These are phyloP conservation scores for Neurospora tetrasperma DNA, from an alignment of 495 filamentous ascomycete genomes.

Conservation along the genomic window DNA sequence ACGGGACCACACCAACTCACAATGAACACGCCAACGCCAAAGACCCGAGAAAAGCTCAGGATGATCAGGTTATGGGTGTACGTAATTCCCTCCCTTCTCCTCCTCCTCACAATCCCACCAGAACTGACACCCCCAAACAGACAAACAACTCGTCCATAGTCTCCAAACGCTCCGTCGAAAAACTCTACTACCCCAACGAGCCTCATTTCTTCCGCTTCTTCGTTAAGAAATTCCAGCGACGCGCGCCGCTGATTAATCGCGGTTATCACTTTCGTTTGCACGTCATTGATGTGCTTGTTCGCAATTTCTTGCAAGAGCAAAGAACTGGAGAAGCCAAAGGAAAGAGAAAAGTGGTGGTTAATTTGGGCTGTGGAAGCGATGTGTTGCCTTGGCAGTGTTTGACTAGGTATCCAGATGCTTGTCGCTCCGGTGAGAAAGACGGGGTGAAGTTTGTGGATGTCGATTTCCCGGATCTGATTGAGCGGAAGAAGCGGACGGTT, in stretches of 20 bases:
- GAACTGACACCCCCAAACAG: constrained; percentile 25
- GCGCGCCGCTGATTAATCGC: constrained; percentile 76
- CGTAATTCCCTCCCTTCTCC: constrained; percentile 23
- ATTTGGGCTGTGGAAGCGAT: constrained; percentile 67
- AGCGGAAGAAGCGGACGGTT: constrained; percentile 60
- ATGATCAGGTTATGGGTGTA: constrained; percentile 64
- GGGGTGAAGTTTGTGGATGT: constrained; percentile 69
- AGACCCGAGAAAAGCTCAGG: constrained; percentile 26
- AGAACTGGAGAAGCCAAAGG: constrained; percentile 13
- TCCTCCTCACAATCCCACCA: background rate
- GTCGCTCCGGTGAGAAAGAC: constrained; percentile 19
- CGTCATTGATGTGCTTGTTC: constrained; percentile 63
- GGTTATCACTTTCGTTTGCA: constrained; percentile 82
- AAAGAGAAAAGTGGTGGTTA: constrained; percentile 66
- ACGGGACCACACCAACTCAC: background rate
- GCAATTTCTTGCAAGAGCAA: constrained; percentile 53
- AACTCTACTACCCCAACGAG: constrained; percentile 62
- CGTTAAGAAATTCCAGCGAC: constrained; percentile 68
- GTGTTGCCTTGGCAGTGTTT: constrained; percentile 82
- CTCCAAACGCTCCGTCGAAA: constrained; percentile 81
- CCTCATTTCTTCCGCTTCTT: constrained; percentile 80
- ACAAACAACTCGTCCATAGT: constrained; percentile 87
- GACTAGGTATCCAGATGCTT: constrained; percentile 41
- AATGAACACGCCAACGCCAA: background rate
- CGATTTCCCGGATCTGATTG: constrained; percentile 74